Evolutionary conservation across 1,284 basidiomycete species (phyloP).

Genomic region (Naganishia cerealis): DNA sequence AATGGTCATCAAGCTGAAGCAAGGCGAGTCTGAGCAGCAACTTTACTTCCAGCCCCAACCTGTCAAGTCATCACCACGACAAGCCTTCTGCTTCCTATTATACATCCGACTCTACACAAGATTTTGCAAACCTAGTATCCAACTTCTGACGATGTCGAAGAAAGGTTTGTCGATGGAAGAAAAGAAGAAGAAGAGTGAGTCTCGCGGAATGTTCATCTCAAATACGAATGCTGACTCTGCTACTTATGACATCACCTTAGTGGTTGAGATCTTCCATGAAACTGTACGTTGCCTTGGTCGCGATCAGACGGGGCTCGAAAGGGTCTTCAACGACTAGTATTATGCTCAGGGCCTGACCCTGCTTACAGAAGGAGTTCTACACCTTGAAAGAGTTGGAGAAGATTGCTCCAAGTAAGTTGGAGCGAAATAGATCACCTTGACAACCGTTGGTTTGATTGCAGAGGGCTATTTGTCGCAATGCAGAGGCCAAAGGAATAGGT

Average conservation of each 20-base stretch:
- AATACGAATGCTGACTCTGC: neutral
- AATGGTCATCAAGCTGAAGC: neutral
- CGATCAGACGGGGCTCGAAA: neutral
- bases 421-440: neutral
- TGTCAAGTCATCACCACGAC: too few relatives aligned
- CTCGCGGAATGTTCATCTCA: neutral
- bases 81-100: neutral
- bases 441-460: neutral
- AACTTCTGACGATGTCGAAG: constrained; percentile 44
- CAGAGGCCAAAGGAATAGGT: constrained; percentile 86
- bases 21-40: too few relatives aligned
- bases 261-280: constrained; percentile 86
- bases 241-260: constrained; percentile 32
- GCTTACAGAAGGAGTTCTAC: constrained; percentile 73
- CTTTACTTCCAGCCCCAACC: too few relatives aligned
- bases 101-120: too few relatives aligned
- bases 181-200: constrained; percentile 52
- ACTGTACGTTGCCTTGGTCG: constrained; percentile 59
- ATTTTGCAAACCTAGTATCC: neutral
- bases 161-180: constrained; percentile 50
- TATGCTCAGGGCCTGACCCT: neutral
- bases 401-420: constrained; percentile 49
- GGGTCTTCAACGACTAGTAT: neutral
- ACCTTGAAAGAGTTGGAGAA: constrained; percentile 87
- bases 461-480: constrained; percentile 56